phyloP scores from a whole-genome alignment of 2,329 filamentous ascomycete genomes.

The Alternaria gaisen region DNA sequence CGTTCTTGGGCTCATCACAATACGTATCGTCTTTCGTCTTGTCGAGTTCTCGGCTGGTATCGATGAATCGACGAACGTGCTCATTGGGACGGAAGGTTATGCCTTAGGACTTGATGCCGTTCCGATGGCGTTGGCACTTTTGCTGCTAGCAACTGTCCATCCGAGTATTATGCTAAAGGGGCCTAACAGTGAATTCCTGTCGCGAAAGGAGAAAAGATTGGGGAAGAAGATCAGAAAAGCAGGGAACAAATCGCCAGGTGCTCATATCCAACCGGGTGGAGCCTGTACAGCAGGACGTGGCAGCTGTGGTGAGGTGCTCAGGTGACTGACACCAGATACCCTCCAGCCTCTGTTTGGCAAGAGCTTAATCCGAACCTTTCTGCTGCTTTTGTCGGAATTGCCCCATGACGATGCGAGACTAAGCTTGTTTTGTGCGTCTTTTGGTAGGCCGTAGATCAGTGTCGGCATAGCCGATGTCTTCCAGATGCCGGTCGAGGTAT shows the following conservation, averaged over 20 bases:
- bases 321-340: conserved; percentile 23
- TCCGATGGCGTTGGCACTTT: conserved; percentile 61
- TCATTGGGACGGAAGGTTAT: conserved; percentile 45
- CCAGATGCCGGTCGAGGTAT: conserved; percentile 33
- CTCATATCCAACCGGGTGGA: conserved; percentile 19
- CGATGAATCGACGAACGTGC: conserved; percentile 32
- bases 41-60: conserved; percentile 63
- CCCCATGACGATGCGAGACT: conserved; percentile 7
- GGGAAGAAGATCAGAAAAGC: conserved; percentile 34
- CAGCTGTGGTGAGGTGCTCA: conserved; percentile 10
- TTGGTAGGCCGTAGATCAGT: conserved; percentile 32
- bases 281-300: conserved; percentile 9
- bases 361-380: conserved; percentile 25
- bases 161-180: conserved; percentile 36
- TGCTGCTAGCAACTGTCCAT: conserved; percentile 35
- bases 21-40: conserved; percentile 68
- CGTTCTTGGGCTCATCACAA: conserved; percentile 54
- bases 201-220: conserved; percentile 34
- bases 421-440: conserved; percentile 23
- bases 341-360: conserved; percentile 27
- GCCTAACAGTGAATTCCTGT: conserved; percentile 36
- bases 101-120: conserved; percentile 62
- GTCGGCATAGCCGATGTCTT: conserved; percentile 29
- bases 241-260: conserved; percentile 18
- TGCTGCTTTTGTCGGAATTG: conserved; percentile 5